These are phyloP conservation scores for Penicillium sp. DNA, from an alignment of 2,329 filamentous ascomycete species.

Conservation along the genomic window DNA sequence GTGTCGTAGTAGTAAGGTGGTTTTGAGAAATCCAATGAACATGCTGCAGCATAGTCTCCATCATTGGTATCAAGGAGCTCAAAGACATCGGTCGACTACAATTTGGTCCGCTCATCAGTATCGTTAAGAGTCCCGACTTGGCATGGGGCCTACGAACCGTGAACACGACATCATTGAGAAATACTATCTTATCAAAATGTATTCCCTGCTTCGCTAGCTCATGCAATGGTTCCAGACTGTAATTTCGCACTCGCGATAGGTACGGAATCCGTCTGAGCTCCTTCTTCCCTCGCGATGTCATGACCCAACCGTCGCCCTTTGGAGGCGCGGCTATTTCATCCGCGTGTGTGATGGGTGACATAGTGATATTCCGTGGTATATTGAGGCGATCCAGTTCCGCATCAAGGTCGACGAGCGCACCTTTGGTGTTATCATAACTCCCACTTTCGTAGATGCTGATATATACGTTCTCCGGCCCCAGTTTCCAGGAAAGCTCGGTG, in stretches of 20 bases:
- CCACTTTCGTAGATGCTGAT: conserved; percentile 73
- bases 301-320: conserved; percentile 65
- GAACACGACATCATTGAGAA: conserved; percentile 59
- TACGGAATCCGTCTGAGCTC: conserved; percentile 73
- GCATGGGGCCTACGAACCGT: conserved; percentile 38
- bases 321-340: conserved; percentile 59
- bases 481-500: conserved; percentile 59
- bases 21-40: conserved; percentile 72
- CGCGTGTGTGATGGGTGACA: conserved; percentile 65
- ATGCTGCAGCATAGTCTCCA: conserved; percentile 69
- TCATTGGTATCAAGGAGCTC: conserved; percentile 65
- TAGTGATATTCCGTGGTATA: conserved; percentile 61
- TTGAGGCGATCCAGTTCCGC: conserved; percentile 57
- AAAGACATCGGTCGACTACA: conserved; percentile 59
- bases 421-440: conserved; percentile 72
- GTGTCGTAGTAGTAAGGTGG: conserved; percentile 75
- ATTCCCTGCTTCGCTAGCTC: conserved; percentile 58
- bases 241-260: conserved; percentile 68
- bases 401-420: conserved; percentile 64
- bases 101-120: background rate
- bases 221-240: conserved; percentile 64
- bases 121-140: background rate
- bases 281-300: conserved; percentile 59
- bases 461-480: conserved; percentile 70
- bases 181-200: conserved; percentile 65